Evolutionary conservation across 768 basidiomycete species (phyloP).

Genomic region (Mycena latifolia): DNA sequence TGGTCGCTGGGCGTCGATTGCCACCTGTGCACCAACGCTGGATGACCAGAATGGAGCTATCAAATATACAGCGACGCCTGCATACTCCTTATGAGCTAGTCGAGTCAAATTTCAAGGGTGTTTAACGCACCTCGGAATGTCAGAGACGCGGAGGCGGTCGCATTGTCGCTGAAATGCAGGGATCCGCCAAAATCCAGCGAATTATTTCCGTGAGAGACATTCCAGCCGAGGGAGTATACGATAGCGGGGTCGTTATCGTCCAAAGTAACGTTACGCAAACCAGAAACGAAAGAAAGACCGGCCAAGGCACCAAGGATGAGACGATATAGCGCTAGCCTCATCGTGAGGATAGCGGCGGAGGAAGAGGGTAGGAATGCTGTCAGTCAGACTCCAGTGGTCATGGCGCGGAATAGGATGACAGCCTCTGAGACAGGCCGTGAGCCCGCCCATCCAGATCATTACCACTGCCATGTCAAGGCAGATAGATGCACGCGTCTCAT

Average conservation of each 20-base stretch:
- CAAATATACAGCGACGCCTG: constrained; percentile 30
- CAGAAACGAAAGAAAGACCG: constrained; percentile 28
- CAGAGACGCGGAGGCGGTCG: constrained; percentile 19
- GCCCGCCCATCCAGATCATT: constrained; percentile 28
- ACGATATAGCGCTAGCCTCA: constrained; percentile 23
- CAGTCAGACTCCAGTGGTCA: not conserved
- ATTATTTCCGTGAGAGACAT: constrained; percentile 13
- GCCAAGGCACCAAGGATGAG: constrained; percentile 8
- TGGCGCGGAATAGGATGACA: constrained; percentile 10
- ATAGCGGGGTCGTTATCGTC: constrained; percentile 28
- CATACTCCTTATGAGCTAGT: too few species aligned
- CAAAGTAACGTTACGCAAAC: constrained; percentile 28
- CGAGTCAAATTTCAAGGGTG: too few species aligned
- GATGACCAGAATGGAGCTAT: constrained; percentile 25
- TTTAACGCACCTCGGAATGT: constrained; percentile 23
- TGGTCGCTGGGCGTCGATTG: constrained; percentile 23
- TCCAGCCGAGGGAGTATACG: constrained; percentile 26
- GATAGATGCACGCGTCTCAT: too few species aligned
- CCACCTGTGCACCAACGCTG: constrained; percentile 14
- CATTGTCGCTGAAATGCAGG: constrained; percentile 20
- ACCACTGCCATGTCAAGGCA: too few species aligned
- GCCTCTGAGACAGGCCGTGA: not conserved
- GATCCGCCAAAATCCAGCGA: constrained; percentile 28
- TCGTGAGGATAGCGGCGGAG: constrained; percentile 10
- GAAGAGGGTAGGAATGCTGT: constrained; percentile 22